Conservation (phyloP, 257 asterid genomes). For the Plantago major region DNA sequence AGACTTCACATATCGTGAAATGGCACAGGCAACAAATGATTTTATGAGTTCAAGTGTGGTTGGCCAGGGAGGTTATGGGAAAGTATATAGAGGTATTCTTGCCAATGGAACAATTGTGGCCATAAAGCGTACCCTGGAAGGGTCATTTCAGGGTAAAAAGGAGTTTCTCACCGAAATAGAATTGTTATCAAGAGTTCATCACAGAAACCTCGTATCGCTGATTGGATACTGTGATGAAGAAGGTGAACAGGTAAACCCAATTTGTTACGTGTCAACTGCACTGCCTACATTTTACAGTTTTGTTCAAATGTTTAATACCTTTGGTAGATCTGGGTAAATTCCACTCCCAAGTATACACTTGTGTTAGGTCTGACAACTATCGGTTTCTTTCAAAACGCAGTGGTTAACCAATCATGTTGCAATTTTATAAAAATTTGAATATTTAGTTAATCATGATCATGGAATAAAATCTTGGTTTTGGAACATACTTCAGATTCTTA, state of each 20-base stretch:
- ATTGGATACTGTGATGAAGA: slow-evolving; percentile 90
- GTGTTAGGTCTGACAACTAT: too few relatives aligned
- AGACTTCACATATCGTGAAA: slow-evolving; percentile 62
- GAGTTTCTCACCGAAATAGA: slow-evolving; percentile 96
- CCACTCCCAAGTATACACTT: too few relatives aligned
- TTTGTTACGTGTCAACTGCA: slow-evolving; percentile 6
- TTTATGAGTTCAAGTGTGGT: slow-evolving; percentile 55
- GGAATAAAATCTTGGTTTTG: too few relatives aligned
- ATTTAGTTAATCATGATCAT: too few relatives aligned
- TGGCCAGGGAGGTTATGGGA: slow-evolving; percentile 96
- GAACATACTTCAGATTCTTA: too few relatives aligned
- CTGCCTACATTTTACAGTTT: neutral
- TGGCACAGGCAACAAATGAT: slow-evolving; percentile 63
- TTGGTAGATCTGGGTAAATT: too few relatives aligned
- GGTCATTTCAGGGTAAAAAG: slow-evolving; percentile 90
- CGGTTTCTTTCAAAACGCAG: too few relatives aligned
- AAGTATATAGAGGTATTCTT: slow-evolving; percentile 80
- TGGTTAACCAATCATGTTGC: too few relatives aligned
- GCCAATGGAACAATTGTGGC: slow-evolving; percentile 83
- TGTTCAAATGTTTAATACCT: too few relatives aligned
- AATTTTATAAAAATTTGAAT: too few relatives aligned
- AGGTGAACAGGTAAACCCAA: slow-evolving; percentile 82
- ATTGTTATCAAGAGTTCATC: slow-evolving; percentile 86
- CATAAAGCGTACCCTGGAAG: slow-evolving; percentile 87
- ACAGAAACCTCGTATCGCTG: slow-evolving; percentile 81